Base-by-base conservation (phyloP, 2,329 filamentous ascomycete genomes). In the Echinosphaeria canescens region DNA sequence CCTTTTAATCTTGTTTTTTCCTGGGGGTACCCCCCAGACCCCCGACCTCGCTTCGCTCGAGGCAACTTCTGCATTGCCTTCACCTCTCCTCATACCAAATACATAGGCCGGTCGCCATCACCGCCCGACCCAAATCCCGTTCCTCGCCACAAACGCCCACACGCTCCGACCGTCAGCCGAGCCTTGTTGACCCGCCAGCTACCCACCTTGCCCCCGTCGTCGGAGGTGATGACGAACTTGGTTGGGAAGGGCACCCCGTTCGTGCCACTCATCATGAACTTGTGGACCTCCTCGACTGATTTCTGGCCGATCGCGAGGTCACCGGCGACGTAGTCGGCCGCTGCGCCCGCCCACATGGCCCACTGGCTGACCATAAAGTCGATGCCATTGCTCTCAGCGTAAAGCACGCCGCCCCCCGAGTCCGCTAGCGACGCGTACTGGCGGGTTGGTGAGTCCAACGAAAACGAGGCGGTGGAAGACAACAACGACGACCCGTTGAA, bases 171-270 rank as follows among this genome's bases (percentile, higher is more conserved):
- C 8, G 29, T 31, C 17, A 22, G 18, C 14, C 29, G 15, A 12
- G 29, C 29, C 29, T 29, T 31, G 13, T 31, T 31, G 5, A 13
- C 22, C 12, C 28, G 26, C 15, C 26, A 31, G 12, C 17, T 23
- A 6, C 29, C 29, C 10, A 31, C 12, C n/a, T n/a, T n/a, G n/a
- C n/a, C n/a, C 4, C 23, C 26, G 11, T 22, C 13, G 5, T 23
- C 18, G 5, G 26, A 26, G 13, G 16, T 23, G 9, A 31, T 26
- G 15, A 28, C 14, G 10, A 31, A 31, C 29, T 31, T 31, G 18
- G 29, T 31, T 15, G 29, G 29, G 25, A 31, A 27, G 3, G 29
- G 29, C 24, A 31, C 29, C 5, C 23, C 20, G 18, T 29, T 31
- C 12, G 28, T 15, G 9, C 26, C 23, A 10, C 26, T 28, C 1